Evolutionary conservation across 2,329 filamentous ascomycete species (phyloP).

Genomic region (Raffaelea arxii): DNA sequence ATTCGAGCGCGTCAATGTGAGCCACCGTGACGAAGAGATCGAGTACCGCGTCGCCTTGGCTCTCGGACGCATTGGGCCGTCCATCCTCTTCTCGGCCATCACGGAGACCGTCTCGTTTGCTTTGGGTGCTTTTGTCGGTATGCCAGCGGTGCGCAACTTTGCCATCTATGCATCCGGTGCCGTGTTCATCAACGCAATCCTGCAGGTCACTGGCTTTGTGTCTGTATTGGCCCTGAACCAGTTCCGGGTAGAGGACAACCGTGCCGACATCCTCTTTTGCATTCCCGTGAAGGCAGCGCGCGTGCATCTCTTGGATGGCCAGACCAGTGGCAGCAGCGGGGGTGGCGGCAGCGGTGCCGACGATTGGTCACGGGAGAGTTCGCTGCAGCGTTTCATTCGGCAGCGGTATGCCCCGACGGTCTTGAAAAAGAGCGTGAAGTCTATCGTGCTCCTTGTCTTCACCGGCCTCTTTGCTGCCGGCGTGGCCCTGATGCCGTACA

Average conservation of each 20-base stretch:
- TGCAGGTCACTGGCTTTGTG: constrained; percentile 96
- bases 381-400: constrained; percentile 78
- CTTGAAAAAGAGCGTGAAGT: constrained; percentile 71
- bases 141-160: constrained; percentile 97
- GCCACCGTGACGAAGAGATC: constrained; percentile 79
- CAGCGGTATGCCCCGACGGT: constrained; percentile 79
- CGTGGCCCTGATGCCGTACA: constrained; percentile 71
- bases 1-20: constrained; percentile 89
- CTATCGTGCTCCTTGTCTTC: constrained; percentile 68
- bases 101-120: constrained; percentile 93
- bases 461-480: constrained; percentile 79
- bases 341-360: constrained; percentile 46
- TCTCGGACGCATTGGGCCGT: constrained; percentile 92
- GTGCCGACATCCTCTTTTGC: constrained; percentile 89
- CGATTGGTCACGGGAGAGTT: constrained; percentile 73
- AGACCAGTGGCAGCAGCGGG: constrained; percentile 35
- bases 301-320: constrained; percentile 56
- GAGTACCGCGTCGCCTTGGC: constrained; percentile 79
- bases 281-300: constrained; percentile 68
- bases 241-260: constrained; percentile 74
- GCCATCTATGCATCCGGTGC: constrained; percentile 93
- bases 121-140: constrained; percentile 85
- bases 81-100: constrained; percentile 87
- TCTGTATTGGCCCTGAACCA: constrained; percentile 89
- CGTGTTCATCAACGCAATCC: constrained; percentile 91